Base-by-base conservation (phyloP, 495 filamentous ascomycete species). In the Trichoderma gamsii region DNA sequence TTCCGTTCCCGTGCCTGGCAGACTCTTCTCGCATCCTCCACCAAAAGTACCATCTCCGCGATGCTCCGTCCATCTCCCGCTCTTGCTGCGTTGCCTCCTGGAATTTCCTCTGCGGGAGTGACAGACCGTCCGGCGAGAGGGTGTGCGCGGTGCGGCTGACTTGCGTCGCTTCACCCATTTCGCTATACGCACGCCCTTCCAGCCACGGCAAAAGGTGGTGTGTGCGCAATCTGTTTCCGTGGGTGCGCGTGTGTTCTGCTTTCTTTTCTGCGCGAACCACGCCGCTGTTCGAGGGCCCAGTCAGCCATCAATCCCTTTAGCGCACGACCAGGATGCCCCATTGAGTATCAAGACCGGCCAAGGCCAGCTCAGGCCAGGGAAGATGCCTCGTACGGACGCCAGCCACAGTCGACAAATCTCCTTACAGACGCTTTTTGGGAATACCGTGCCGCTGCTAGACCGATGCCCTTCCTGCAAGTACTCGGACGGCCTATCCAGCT, bases 191-290 rank as follows among this genome's bases (percentile, higher is more conserved):
- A 61, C 56, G 12, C 56, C 56, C 56, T 61, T 25, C 56, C 56
- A 32, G 16, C 56, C 16, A 32, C 13, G 56, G 56, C 23, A 61
- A 32, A 61, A 18, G 27, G 56, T 61, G 56, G 56, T 61, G 56
- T 61, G 56, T 0, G 9, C 56, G 25, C 27, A 61, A 32, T 61
- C 52, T 61, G 21, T 25, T 61, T 61, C 25, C 27, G 56, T 32
- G 56, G 23, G 51, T 27, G 56, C 23, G 56, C 56, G 11, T 32
- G 56, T 61, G 56, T 61, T 61, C 56, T 61, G 56, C 56, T 61
- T 61, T 61, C 56, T 61, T 32, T 61, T 61, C 56, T 61, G 56
- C 56, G 56, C 56, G 25, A 61, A 61, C 56, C 56, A 61, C 56
- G 56, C 56, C 56, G 56, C 56, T 29, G 13, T 13, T 23, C 4